Evolutionary conservation across 306 rosid genomes (phyloP), one percentile per base, ranked within the genome.

Genomic region (Prosopis cineraria): DNA sequence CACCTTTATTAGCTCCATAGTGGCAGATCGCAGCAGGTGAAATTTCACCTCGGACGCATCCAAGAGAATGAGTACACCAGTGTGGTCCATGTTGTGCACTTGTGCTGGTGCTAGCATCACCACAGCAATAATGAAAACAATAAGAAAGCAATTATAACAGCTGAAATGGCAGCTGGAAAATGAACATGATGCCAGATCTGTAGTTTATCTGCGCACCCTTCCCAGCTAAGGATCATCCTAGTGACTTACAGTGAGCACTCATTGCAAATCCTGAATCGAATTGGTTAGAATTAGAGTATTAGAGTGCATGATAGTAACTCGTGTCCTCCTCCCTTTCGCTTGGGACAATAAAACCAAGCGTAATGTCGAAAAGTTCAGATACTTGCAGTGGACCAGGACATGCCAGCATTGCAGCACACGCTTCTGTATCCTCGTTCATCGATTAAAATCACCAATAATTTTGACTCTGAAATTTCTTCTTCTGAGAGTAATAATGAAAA

Each of bases 361-460:
- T n/a, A 62, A 12, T 48, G 55, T 62, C 30, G 27, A 47, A 68
- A 78, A 44, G 78, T 47, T 37, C 27, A 48, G 30, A 11, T 3
- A 27, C 40, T 3, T 70, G 12, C 27, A 45, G n/a, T 11, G 62
- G 68, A 37, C 30, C 3, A 55, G 50, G 43, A 66, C 68, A 37
- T 64, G 60, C 30, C 72, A 22, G 20, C 52, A 20, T 2, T 1
- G 52, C 34, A 40, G 79, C 79, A 80, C 70, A 73, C 53, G 79
- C 75, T 66, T 73, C 50, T 73, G 17, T 14, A 65, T 45, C 30
- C 69, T 52, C 48, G 39, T 24, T 58, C 53, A 36, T 9, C 44
- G 24, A 36, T 27, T 63, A 1, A 79, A 39, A 24, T 63, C 14
- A 50, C 68, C n/a, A 12, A 52, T 37, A 30, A 13, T 30, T 60